Evolutionary conservation across 345 rosid species (phyloP), one percentile per base, ranked within the genome.

Genomic region (Lumnitzera littorea): DNA sequence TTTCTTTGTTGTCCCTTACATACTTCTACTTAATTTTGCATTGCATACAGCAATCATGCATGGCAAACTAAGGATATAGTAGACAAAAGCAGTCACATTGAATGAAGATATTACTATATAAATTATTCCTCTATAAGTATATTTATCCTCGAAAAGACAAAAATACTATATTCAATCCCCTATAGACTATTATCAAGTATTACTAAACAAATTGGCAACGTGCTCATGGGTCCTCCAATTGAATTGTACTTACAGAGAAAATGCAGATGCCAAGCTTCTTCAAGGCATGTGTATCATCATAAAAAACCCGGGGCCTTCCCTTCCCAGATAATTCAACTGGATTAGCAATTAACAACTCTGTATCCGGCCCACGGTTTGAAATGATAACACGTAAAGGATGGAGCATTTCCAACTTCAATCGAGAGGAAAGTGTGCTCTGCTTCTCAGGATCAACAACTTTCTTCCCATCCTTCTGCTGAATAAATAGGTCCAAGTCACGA

Each of bases 281-380:
- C 50, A 86, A 69, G 55, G 96, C 82, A 62, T 74, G 75, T 10
- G 96, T 91, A 43, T 86, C 83, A 54, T 91, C 95, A 57, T 84
- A 86, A 79, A 91, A 91, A 61, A 88, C 96, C 47, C 85, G 75
- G 1, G 98, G 98, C 56, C 98, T 81, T 70, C 96, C 96, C 50
- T 70, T 76, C 50, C 96, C 91, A 55, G 89, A 91, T 66, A 83
- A 65, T 73, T 91, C 96, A 46, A 86, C 98, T 36, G 96, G 98
- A 72, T 86, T 88, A 51, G 91, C 95, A 56, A 88, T 90, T 72
- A 91, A 9, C 57, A 91, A 84, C 68, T 91, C 96, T 10, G 83
- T 80, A 70, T 88, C 94, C 15, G 88, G 92, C 20, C 96, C 97
- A 63, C 86, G 81, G 68, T 81, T 77, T 23, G 91, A 71, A 61